Percentiles rank a stretch among this genome's conserved stretches.
Evolutionary conservation across 2,329 filamentous ascomycete species (phyloP).

Genomic region (Cyclaneusma minus): DNA sequence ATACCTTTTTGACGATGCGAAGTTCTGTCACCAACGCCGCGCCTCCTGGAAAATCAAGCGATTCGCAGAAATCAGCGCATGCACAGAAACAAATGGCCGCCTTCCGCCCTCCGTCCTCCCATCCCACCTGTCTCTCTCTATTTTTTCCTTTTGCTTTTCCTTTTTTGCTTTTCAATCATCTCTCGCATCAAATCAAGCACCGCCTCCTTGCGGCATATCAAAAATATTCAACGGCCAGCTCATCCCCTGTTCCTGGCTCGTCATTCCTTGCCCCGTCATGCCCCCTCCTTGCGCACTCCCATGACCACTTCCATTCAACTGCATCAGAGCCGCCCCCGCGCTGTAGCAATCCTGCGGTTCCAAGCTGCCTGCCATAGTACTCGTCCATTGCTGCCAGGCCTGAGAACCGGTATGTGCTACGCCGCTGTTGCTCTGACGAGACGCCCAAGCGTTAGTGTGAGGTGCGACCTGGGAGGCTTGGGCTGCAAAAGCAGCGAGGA

Average conservation of each 20-base stretch:
- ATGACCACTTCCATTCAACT: slow-evolving; percentile 13
- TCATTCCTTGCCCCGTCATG: slow-evolving; percentile 2
- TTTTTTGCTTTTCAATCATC: no score
- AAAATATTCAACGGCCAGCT: slow-evolving; percentile 15
- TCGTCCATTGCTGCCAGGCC: slow-evolving; percentile 18
- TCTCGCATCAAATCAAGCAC: neutral
- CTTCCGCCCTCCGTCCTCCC: no score
- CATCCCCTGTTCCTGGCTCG: slow-evolving; percentile 1
- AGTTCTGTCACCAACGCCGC: no score
- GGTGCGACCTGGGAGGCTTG: slow-evolving; percentile 19
- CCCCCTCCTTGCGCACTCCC: slow-evolving; percentile 4
- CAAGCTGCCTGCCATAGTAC: slow-evolving; percentile 13
- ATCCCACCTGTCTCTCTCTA: no score
- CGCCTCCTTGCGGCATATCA: slow-evolving; percentile 4
- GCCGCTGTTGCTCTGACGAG: neutral
- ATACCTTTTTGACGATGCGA: no score
- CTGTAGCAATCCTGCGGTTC: slow-evolving; percentile 18
- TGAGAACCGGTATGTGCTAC: slow-evolving; percentile 9
- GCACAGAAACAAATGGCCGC: no score
- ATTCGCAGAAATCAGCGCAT: no score
- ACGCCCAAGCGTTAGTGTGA: no score
- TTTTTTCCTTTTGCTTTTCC: no score
- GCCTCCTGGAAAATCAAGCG: no score
- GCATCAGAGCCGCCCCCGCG: slow-evolving; percentile 17
- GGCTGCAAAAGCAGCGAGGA: slow-evolving; percentile 12